Percentiles rank a stretch among this genome's conserved stretches.
These are phyloP conservation scores for Barbarea vulgaris DNA, from an alignment of 345 rosid species.

Conservation along the genomic window DNA sequence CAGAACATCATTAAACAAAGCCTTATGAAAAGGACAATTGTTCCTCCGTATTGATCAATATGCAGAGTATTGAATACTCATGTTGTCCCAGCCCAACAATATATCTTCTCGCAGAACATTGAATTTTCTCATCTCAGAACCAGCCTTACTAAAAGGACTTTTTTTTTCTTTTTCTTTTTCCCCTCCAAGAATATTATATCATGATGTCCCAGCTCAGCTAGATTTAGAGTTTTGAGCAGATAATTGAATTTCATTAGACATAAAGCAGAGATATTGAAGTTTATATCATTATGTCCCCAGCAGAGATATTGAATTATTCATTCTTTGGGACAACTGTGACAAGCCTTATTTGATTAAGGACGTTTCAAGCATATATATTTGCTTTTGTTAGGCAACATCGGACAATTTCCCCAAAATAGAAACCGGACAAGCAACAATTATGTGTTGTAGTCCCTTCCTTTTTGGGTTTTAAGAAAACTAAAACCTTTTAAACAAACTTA, in stretches of 20 bases:
- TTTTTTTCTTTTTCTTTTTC: too few species aligned
- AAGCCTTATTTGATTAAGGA: neutral
- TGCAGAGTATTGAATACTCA: too few species aligned
- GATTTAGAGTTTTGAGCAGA: too few species aligned
- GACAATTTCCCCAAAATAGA: neutral
- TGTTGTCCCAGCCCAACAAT: too few species aligned
- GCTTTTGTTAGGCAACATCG: neutral
- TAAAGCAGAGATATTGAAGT: neutral
- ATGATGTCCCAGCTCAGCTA: too few species aligned
- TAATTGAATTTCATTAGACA: neutral
- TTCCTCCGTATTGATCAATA: too few species aligned
- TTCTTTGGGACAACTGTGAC: neutral
- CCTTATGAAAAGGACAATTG: neutral
- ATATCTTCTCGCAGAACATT: too few species aligned
- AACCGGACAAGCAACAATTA: neutral
- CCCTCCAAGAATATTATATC: too few species aligned
- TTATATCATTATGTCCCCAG: neutral
- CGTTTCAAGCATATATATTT: neutral
- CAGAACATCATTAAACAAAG: neutral
- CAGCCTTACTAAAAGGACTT: too few species aligned
- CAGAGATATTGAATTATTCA: neutral
- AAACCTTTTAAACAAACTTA: neutral
- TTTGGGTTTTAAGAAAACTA: neutral
- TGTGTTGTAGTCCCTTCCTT: neutral
- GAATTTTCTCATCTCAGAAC: too few species aligned